Evolutionary conservation across 2,329 filamentous ascomycete genomes (phyloP), one percentile per base, ranked within the genome.

Genomic region (Alternaria arborescens): DNA sequence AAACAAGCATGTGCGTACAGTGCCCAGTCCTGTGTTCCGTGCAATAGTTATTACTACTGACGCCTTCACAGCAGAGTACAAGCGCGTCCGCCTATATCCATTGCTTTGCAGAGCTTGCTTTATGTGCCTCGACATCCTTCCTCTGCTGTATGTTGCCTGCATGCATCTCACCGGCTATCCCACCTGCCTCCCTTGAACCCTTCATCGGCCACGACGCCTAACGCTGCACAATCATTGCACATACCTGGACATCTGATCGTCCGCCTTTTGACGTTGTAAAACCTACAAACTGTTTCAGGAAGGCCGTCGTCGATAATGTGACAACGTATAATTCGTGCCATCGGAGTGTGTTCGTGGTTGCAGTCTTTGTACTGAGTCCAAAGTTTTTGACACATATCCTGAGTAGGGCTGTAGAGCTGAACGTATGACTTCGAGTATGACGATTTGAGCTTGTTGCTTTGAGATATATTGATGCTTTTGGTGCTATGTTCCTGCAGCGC

Each of bases 311-410:
- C 55, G 26, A 47, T 24, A 18, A 28, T 42, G 2, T 14, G 51
- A 43, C 56, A 59, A 20, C 43, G 43, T 18, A 18, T 32, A 3
- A 6, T 36, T 20, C 43, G 51, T 16, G 34, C 10, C 48, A 58
- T 59, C 3, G 43, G 42, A 4, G 12, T 14, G 12, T 55, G 18
- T 20, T 59, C 56, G 43, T 59, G 51, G 28, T 55, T 55, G 28
- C 56, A 55, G 28, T 59, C 26, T 16, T 24, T 40, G 32, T 59
- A 36, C 14, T 59, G 56, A 1, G 51, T 59, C 56, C 56, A 59
- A 1, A 10, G 10, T 26, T 24, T 26, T 43, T 47, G 20, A 42
- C 56, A 59, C 51, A 55, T 58, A 5, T 40, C 8, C 36, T 8
- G 4, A 46, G 8, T 20, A 40, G 14, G 12, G 26, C 34, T 38